Conservation (phyloP, 257 asterid genomes). For the Solanum chaucha region DNA sequence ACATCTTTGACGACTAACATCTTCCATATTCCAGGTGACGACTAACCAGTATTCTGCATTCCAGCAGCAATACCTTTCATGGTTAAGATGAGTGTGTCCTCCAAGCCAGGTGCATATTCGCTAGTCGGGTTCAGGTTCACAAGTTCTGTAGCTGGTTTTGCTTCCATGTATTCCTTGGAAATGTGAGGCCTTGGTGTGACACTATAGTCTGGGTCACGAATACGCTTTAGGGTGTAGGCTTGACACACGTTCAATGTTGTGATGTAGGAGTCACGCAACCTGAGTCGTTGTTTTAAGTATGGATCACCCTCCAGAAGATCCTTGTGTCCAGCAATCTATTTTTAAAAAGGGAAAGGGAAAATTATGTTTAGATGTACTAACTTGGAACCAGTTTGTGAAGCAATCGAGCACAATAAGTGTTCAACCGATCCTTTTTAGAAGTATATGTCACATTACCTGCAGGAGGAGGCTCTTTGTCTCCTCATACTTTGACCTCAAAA, state of each 20-base stretch:
- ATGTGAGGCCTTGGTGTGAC: constrained; percentile 37
- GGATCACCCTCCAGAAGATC: constrained; percentile 48
- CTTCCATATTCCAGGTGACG: neutral
- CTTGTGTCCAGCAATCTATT: constrained; percentile 42
- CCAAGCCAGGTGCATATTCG: constrained; percentile 47
- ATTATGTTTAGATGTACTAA: neutral
- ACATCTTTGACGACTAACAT: neutral
- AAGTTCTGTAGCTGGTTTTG: constrained; percentile 28
- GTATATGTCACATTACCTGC: constrained; percentile 16
- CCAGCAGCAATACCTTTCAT: constrained; percentile 61
- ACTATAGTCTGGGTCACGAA: constrained; percentile 30
- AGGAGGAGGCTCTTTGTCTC: constrained; percentile 32
- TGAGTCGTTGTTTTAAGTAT: constrained; percentile 34
- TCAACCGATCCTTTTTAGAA: neutral
- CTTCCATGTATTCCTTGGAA: constrained; percentile 27
- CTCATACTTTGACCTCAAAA: constrained; percentile 25
- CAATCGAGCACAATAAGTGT: neutral
- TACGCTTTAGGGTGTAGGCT: constrained; percentile 36
- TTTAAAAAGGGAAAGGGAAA: neutral
- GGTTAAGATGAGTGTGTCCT: constrained; percentile 46
- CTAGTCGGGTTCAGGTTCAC: constrained; percentile 33
- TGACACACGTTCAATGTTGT: constrained; percentile 37
- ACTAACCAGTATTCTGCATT: constrained; percentile 43
- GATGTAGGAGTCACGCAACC: constrained; percentile 37
- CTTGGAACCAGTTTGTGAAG: neutral